Conservation (phyloP, 2,329 filamentous ascomycete species). For the Penicillium olsonii region DNA sequence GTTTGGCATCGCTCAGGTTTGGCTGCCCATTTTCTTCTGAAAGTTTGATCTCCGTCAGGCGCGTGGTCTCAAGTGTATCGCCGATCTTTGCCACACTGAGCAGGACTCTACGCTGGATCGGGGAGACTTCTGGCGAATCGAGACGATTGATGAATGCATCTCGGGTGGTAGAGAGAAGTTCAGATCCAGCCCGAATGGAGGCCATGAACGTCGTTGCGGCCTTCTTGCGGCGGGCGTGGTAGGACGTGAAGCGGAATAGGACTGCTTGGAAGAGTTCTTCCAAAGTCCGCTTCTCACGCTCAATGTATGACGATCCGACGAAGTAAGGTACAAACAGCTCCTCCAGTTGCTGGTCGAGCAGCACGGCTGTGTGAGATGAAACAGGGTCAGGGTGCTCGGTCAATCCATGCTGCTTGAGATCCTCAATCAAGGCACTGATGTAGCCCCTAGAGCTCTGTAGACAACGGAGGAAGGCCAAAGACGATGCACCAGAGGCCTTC, state of each 20-base stretch:
- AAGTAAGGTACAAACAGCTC: constrained; percentile 69
- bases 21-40: constrained; percentile 85
- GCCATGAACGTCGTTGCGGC: constrained; percentile 89
- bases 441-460: constrained; percentile 89
- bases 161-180: constrained; percentile 82
- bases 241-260: constrained; percentile 95
- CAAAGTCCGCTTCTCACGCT: constrained; percentile 65
- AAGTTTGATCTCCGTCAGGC: constrained; percentile 85
- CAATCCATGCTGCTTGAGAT: constrained; percentile 88
- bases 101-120: constrained; percentile 87
- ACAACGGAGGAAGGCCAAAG: constrained; percentile 85
- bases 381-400: constrained; percentile 94
- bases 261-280: constrained; percentile 87
- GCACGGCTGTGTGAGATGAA: constrained; percentile 76
- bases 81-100: constrained; percentile 81
- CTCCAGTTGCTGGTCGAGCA: constrained; percentile 68
- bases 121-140: constrained; percentile 83
- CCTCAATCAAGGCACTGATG: constrained; percentile 83
- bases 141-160: constrained; percentile 89
- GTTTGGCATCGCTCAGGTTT: constrained; percentile 83
- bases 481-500: constrained; percentile 89
- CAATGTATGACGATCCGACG: constrained; percentile 65
- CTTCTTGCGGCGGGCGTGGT: constrained; percentile 78
- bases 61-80: constrained; percentile 64
- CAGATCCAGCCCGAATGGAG: constrained; percentile 84